Evolutionary conservation across 225 moss, liverwort and hornwort genomes (phyloP).

Genomic region (Physcomitrellopsis africana): DNA sequence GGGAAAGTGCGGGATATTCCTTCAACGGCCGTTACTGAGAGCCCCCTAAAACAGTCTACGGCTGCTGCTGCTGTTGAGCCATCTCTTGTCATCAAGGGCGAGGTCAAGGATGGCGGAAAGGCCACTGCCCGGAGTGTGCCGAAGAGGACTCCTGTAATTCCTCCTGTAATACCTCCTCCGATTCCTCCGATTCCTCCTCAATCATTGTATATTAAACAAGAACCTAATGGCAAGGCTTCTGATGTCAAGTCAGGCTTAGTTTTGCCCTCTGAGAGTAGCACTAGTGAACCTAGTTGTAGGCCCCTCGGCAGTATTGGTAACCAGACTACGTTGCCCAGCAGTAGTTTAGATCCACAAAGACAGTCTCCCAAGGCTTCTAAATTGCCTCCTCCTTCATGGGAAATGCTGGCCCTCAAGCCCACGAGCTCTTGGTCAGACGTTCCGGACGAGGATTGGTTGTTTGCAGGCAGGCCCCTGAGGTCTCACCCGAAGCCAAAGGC

Average conservation of each 20-base stretch:
- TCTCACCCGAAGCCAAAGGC: slow-evolving; percentile 89
- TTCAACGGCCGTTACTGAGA: slow-evolving; percentile 60
- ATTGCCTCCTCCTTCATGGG: slow-evolving; percentile 58
- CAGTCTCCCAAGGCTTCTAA: slow-evolving; percentile 66
- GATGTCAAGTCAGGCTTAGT: slow-evolving; percentile 73
- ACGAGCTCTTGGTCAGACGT: slow-evolving; percentile 73
- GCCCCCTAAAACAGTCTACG: slow-evolving; percentile 42
- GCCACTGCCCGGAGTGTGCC: slow-evolving; percentile 57
- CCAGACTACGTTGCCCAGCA: slow-evolving; percentile 46
- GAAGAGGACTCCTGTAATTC: slow-evolving; percentile 49
- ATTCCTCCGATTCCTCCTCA: slow-evolving; percentile 53
- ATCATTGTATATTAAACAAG: slow-evolving; percentile 82
- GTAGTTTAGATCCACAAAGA: slow-evolving; percentile 76
- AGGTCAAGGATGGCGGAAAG: slow-evolving; percentile 67
- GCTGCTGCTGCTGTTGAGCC: slow-evolving; percentile 67
- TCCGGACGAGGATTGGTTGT: slow-evolving; percentile 91
- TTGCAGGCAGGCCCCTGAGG: slow-evolving; percentile 59
- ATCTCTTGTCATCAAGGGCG: slow-evolving; percentile 60
- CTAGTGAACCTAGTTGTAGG: slow-evolving; percentile 49
- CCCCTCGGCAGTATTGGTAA: slow-evolving; percentile 39
- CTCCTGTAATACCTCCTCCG: slow-evolving; percentile 35
- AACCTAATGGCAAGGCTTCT: slow-evolving; percentile 77
- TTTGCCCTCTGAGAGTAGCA: slow-evolving; percentile 70
- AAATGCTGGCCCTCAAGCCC: slow-evolving; percentile 62
- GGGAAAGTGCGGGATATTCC: slow-evolving; percentile 82